Conservation (phyloP, 129 eudicot species). For the Pseudognaphalium luteoalbum region DNA sequence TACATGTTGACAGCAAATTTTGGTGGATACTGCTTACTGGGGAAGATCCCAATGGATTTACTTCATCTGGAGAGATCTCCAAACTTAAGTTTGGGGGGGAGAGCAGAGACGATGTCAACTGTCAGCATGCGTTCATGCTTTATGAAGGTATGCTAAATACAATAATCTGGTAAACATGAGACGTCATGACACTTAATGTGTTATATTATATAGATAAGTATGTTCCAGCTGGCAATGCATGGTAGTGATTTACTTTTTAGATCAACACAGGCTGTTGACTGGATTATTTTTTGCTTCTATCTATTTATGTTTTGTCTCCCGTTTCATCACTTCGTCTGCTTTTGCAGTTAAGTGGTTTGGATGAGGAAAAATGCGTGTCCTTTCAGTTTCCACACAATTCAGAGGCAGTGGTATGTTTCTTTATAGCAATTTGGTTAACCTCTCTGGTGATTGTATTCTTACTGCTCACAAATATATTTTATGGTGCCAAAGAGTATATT, state of each 20-base stretch:
- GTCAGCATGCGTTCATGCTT: constrained; percentile 68
- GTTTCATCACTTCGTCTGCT: constrained; percentile 27
- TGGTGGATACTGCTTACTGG: constrained; percentile 67
- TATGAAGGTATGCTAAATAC: constrained; percentile 58
- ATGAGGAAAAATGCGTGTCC: constrained; percentile 56
- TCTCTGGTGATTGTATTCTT: constrained; percentile 1
- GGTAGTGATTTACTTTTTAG: background rate
- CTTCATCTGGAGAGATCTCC: constrained; percentile 70
- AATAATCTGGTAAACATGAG: constrained; percentile 11
- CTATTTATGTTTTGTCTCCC: background rate
- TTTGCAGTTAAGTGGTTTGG: constrained; percentile 54
- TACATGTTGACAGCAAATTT: constrained; percentile 42
- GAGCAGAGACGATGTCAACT: constrained; percentile 68
- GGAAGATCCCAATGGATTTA: constrained; percentile 67
- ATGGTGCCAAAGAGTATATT: constrained; percentile 39
- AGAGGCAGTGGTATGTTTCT: constrained; percentile 55
- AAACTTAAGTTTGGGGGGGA: constrained; percentile 54
- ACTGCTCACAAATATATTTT: constrained; percentile 16
- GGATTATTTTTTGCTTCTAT: background rate
- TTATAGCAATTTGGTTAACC: constrained; percentile 5
- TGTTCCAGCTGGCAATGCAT: background rate
- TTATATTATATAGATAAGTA: background rate
- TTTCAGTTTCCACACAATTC: constrained; percentile 53
- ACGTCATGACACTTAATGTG: constrained; percentile 8
- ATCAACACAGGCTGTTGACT: constrained; percentile 4